Percentiles rank a stretch among this genome's conserved stretches.
Evolutionary conservation across 352 stramenopile genomes (phyloP).

Genomic region (Salisapilia sapeloensis): DNA sequence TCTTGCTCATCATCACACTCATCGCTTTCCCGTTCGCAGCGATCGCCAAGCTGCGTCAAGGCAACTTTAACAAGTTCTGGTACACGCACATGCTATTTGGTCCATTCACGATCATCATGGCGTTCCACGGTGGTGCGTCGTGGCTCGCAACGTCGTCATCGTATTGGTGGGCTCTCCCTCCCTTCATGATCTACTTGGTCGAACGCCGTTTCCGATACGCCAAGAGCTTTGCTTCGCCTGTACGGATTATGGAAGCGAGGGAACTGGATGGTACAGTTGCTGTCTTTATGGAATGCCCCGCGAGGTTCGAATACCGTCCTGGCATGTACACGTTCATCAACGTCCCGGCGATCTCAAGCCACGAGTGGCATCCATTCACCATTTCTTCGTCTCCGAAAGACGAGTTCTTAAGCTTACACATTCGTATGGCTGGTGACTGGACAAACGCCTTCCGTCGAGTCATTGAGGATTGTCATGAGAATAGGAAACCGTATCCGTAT

Average conservation of each 20-base stretch:
- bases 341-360: slow-evolving; percentile 49
- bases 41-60: slow-evolving; percentile 55
- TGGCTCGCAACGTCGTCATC: slow-evolving; percentile 37
- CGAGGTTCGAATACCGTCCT: slow-evolving; percentile 48
- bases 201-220: slow-evolving; percentile 53
- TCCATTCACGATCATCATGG: slow-evolving; percentile 39
- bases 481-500: slow-evolving; percentile 39
- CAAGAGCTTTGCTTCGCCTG: slow-evolving; percentile 43
- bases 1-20: slow-evolving; percentile 43
- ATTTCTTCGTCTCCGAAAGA: slow-evolving; percentile 75
- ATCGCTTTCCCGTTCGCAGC: slow-evolving; percentile 55
- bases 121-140: slow-evolving; percentile 39
- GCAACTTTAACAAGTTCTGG: slow-evolving; percentile 70
- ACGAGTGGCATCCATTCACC: slow-evolving; percentile 87
- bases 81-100: slow-evolving; percentile 73
- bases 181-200: slow-evolving; percentile 51
- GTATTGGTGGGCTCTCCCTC: slow-evolving; percentile 47
- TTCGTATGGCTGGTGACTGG: slow-evolving; percentile 59
- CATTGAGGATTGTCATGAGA: slow-evolving; percentile 42
- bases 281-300: slow-evolving; percentile 63
- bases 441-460: slow-evolving; percentile 36
- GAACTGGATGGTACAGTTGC: slow-evolving; percentile 48
- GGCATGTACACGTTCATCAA: slow-evolving; percentile 85
- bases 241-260: slow-evolving; percentile 49
- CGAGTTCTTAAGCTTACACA: slow-evolving; percentile 71